phyloP scores from a whole-genome alignment of 176 grass and related monocot genomes.

The Triticum dicoccoides region DNA sequence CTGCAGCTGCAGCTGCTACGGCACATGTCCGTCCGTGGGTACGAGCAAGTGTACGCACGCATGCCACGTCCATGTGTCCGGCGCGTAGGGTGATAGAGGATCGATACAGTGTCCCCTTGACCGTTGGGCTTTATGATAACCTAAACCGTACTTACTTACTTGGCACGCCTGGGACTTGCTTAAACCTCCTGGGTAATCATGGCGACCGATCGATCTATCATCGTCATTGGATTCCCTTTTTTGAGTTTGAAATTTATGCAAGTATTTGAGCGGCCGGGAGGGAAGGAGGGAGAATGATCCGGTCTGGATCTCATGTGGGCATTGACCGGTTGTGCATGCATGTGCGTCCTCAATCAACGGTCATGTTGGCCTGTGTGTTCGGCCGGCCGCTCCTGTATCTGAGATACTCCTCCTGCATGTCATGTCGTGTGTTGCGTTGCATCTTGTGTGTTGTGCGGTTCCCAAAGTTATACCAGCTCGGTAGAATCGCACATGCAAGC shows the following conservation, averaged over 20 bases:
- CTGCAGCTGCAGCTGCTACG: background rate
- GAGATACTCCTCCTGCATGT: background rate
- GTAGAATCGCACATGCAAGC: background rate
- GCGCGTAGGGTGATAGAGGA: background rate
- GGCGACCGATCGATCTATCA: background rate
- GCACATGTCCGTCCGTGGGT: background rate
- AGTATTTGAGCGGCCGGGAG: background rate
- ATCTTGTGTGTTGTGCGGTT: background rate
- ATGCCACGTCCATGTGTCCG: background rate
- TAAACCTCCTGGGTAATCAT: background rate
- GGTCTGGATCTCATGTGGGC: background rate
- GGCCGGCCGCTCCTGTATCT: background rate
- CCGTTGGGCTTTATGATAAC: background rate
- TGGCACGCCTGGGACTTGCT: background rate
- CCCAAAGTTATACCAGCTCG: background rate
- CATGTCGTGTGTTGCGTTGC: no score
- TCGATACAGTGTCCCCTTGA: background rate
- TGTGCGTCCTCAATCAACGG: background rate
- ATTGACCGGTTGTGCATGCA: conserved; percentile 4
- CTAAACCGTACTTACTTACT: background rate
- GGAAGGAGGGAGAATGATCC: background rate
- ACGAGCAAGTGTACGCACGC: background rate
- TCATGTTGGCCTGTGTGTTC: background rate
- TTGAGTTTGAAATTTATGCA: background rate
- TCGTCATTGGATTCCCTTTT: background rate